These are phyloP conservation scores for Teunomyces pallodes DNA, from an alignment of 805 yeast species.

Conservation along the genomic window DNA sequence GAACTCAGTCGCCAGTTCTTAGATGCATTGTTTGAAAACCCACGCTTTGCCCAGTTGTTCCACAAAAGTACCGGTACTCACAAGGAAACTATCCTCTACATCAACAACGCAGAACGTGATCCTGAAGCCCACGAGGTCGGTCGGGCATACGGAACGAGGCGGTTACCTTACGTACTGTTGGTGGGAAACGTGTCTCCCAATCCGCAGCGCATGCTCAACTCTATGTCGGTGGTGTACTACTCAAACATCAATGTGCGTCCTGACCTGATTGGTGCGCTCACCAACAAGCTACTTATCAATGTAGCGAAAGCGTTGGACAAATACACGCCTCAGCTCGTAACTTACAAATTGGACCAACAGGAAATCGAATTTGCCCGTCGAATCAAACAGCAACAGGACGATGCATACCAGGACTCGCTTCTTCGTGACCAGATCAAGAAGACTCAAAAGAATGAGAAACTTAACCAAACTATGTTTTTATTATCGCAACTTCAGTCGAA, in stretches of 20 bases:
- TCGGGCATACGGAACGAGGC: conserved; percentile 24
- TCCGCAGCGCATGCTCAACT: conserved; percentile 31
- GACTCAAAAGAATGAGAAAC: conserved; percentile 31
- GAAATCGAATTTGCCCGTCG: conserved; percentile 40
- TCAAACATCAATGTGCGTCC: conserved; percentile 22
- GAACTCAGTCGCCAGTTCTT: conserved; percentile 18
- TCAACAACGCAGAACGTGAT: conserved; percentile 28
- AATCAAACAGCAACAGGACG: conserved; percentile 42
- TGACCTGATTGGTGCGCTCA: conserved; percentile 17
- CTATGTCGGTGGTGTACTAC: conserved; percentile 39
- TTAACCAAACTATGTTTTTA: background rate
- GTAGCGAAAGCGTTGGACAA: conserved; percentile 23
- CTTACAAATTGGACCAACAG: conserved; percentile 36
- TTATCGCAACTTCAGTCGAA: background rate
- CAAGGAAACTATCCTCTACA: conserved; percentile 28
- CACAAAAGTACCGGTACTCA: conserved; percentile 19
- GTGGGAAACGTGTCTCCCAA: conserved; percentile 35
- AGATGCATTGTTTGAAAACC: conserved; percentile 11
- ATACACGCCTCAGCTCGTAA: conserved; percentile 38
- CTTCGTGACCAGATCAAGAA: conserved; percentile 55
- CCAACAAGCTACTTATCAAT: conserved; percentile 24
- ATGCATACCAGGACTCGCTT: conserved; percentile 39
- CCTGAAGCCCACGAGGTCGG: conserved; percentile 42
- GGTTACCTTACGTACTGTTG: conserved; percentile 37
- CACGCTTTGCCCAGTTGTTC: conserved; percentile 18